Evolutionary conservation across 2,329 filamentous ascomycete genomes (phyloP), one percentile per base, ranked within the genome.

Genomic region (Fusarium temperatum): DNA sequence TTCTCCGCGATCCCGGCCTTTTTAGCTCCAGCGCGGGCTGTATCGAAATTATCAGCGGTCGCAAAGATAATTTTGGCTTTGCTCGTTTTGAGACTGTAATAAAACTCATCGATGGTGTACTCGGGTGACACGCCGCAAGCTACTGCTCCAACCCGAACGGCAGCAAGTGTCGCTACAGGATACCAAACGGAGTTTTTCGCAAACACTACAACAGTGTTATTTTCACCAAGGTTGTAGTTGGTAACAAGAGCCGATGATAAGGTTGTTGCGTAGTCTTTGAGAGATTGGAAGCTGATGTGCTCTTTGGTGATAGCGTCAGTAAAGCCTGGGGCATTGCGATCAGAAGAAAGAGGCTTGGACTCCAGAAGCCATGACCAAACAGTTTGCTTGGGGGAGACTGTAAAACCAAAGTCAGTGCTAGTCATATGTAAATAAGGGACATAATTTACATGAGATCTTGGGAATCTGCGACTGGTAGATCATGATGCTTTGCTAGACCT

Each of bases 41-140:
- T 48, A 3, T 62, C 22, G 7, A 74, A 32, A 8, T 68, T 59
- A 0, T 32, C 44, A 5, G 36, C 26, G 2, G 60, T 44, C 5
- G 70, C 57, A 42, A 74, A 53, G 13, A 73, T 47, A 3, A 48
- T n/a, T n/a, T 71, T 73, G 1, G 72, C 22, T 22, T 63, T 44
- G 11, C 54, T 68, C 1, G 63, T 73, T 4, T 39, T 54, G 6
- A 74, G 63, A 8, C 59, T 66, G n/a, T 47, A 28, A 1, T 24
- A 32, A 15, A 73, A 50, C 26, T 74, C 72, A 1, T 68, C 62
- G 1, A 65, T 47, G 2, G 50, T 73, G 30, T 74, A 74, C 2
- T 61, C 58, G 22, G 72, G 66, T 1, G 70, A 74, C 7, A 66
- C 66, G 2, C 57, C 57, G 18, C 58, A 63, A 26, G 58, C 45